Evolutionary conservation across 106 monocot genomes (phyloP).

Genomic region (Allium fistulosum): DNA sequence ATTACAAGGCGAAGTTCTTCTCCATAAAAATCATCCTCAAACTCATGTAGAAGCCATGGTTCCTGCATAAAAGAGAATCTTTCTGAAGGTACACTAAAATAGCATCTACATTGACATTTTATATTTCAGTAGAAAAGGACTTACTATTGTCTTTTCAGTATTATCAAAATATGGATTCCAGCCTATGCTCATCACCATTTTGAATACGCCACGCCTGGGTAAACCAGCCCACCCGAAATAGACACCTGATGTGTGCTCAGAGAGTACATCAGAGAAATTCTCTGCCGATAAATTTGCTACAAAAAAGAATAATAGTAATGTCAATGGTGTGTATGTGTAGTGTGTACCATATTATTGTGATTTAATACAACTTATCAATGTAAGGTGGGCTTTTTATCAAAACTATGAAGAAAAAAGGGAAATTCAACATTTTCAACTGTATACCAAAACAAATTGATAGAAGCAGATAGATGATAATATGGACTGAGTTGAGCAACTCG

Average conservation of each 20-base stretch:
- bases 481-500: too few species aligned
- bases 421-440: too few species aligned
- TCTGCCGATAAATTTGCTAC: constrained; percentile 87
- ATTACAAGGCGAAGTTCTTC: constrained; percentile 84
- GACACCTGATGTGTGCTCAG: constrained; percentile 84
- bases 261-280: constrained; percentile 57
- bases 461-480: too few species aligned
- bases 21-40: constrained; percentile 86
- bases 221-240: constrained; percentile 94
- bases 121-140: constrained; percentile 1
- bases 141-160: constrained; percentile 84
- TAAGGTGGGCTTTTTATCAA: too few species aligned
- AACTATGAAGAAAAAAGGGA: too few species aligned
- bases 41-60: constrained; percentile 91
- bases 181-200: constrained; percentile 98
- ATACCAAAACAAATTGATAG: too few species aligned
- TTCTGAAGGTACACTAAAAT: neutral
- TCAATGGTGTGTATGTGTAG: neutral
- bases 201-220: constrained; percentile 56
- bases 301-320: constrained; percentile 6
- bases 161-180: constrained; percentile 98
- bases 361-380: too few species aligned
- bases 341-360: too few species aligned
- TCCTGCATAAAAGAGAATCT: constrained; percentile 35
- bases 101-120: neutral